Conservation (phyloP, 2,329 filamentous ascomycete genomes). For the Cordyceps militaris region DNA sequence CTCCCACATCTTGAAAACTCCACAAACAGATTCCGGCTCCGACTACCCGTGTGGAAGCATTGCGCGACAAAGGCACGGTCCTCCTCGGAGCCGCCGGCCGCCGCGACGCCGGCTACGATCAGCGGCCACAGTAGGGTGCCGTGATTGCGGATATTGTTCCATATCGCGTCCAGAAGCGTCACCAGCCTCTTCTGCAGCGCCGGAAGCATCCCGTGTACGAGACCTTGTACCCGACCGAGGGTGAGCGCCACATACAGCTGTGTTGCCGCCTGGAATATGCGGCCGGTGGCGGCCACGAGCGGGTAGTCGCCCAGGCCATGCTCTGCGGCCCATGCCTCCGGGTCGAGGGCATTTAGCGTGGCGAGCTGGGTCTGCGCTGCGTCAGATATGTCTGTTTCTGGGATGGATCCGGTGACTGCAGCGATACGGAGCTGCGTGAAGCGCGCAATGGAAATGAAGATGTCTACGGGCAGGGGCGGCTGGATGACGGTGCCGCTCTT, state of each 20-base stretch:
- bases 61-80: not conserved
- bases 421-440: not conserved
- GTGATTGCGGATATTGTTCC: not conserved
- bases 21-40: not conserved
- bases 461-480: not conserved
- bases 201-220: not conserved
- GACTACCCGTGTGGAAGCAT: not conserved
- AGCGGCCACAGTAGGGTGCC: not conserved
- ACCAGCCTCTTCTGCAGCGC: not conserved
- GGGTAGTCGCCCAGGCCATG: not conserved
- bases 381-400: not conserved
- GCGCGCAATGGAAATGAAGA: not conserved
- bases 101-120: not conserved
- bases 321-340: not conserved
- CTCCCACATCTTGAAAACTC: not conserved
- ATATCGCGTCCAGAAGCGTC: not conserved
- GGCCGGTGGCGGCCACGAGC: not conserved
- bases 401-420: not conserved
- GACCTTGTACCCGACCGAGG: not conserved
- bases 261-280: not conserved
- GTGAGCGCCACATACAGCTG: not conserved
- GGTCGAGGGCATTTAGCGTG: not conserved
- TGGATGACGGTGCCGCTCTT: not conserved
- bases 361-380: not conserved
- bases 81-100: not conserved